These are phyloP conservation scores for Lactarius trivialis DNA, from an alignment of 768 basidiomycete species.

Conservation along the genomic window DNA sequence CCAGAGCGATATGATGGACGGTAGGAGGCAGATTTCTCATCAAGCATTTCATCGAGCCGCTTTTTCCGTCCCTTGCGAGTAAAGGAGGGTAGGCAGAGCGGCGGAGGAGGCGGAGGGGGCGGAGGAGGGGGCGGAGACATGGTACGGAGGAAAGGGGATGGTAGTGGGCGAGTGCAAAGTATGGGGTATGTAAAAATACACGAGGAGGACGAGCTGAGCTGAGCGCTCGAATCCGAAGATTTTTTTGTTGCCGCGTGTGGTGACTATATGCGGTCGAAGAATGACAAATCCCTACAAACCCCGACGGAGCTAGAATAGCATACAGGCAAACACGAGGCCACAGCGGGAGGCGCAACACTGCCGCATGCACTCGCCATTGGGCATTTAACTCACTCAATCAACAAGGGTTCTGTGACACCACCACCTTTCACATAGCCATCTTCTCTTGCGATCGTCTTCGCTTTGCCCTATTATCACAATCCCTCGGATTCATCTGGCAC, in stretches of 20 bases:
- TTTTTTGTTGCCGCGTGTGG: neutral
- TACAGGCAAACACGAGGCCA: constrained; percentile 7
- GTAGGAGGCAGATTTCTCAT: constrained; percentile 15
- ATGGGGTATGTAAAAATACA: constrained; percentile 3
- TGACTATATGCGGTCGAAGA: too few relatives aligned
- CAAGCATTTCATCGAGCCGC: constrained; percentile 3
- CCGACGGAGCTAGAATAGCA: constrained; percentile 8
- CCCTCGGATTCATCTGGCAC: neutral
- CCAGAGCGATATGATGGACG: constrained; percentile 1
- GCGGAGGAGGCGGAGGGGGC: constrained; percentile 17
- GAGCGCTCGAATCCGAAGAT: neutral
- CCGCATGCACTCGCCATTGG: neutral
- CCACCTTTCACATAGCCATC: constrained; percentile 4
- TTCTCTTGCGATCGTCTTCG: neutral
- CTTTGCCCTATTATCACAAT: neutral
- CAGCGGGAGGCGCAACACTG: neutral
- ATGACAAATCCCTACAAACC: neutral
- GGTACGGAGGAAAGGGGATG: neutral
- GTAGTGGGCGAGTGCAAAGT: neutral
- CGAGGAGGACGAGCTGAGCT: neutral
- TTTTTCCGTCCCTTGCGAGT: constrained; percentile 21
- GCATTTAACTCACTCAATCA: neutral
- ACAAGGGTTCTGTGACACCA: neutral
- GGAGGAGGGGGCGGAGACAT: constrained; percentile 19
- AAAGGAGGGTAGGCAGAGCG: constrained; percentile 22